Evolutionary conservation across 495 filamentous ascomycete genomes (phyloP).

Genomic region (Stereocaulon alpinum): DNA sequence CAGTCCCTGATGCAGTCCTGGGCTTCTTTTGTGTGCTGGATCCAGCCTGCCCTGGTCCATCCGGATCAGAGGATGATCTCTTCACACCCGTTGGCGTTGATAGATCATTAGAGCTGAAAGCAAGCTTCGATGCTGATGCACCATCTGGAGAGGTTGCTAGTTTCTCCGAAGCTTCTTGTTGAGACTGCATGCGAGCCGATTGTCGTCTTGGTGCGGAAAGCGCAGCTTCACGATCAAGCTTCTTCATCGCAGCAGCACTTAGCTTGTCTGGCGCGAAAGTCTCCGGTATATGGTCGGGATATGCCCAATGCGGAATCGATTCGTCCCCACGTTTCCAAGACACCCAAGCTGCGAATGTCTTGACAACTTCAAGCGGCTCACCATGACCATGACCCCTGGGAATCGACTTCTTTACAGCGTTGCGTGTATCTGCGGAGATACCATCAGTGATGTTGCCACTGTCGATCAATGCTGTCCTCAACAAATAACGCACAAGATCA

Average conservation of each 20-base stretch:
- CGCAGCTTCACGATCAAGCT: constrained; percentile 24
- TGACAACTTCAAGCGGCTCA: constrained; percentile 51
- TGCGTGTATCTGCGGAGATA: constrained; percentile 43
- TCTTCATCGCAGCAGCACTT: constrained; percentile 25
- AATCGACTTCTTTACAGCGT: constrained; percentile 54
- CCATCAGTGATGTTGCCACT: constrained; percentile 51
- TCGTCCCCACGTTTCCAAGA: constrained; percentile 69
- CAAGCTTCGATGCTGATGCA: background rate
- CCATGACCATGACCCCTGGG: constrained; percentile 49
- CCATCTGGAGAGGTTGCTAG: background rate
- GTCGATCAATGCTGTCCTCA: constrained; percentile 59
- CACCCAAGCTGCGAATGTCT: constrained; percentile 59
- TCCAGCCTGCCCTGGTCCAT: background rate
- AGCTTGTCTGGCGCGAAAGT: constrained; percentile 21
- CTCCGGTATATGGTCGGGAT: constrained; percentile 30
- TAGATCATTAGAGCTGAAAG: background rate
- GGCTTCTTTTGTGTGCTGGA: constrained; percentile 23
- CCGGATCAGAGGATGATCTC: background rate
- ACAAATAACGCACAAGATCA: constrained; percentile 52
- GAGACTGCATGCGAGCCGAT: constrained; percentile 23
- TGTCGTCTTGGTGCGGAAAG: constrained; percentile 22
- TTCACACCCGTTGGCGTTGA: constrained; percentile 2
- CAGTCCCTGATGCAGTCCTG: constrained; percentile 29
- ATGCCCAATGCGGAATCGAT: constrained; percentile 55
- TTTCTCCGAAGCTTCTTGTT: constrained; percentile 11